Conservation (phyloP, 306 rosid species). For the Dryas alaskensis region DNA sequence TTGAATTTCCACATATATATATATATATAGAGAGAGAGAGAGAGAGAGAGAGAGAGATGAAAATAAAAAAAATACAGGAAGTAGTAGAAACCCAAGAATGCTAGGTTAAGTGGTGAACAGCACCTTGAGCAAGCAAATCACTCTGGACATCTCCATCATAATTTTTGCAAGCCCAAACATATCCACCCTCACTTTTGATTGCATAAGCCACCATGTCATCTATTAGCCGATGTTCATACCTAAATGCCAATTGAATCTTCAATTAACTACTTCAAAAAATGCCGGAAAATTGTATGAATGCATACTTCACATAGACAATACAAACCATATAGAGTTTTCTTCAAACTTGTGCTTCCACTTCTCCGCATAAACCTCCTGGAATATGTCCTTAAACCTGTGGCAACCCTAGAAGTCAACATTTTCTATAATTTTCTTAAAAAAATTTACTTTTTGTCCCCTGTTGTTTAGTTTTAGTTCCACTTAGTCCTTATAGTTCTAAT, state of each 20-base stretch:
- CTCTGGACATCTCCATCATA: conserved; percentile 98
- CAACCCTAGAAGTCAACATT: conserved; percentile 22
- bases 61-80: neutral
- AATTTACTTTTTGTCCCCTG: neutral
- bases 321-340: conserved; percentile 84
- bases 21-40: neutral
- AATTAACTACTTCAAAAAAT: conserved; percentile 23
- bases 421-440: conserved; percentile 4
- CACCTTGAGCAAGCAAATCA: conserved; percentile 99
- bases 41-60: neutral
- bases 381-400: conserved; percentile 92
- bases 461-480: neutral
- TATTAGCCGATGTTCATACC: conserved; percentile 98
- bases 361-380: conserved; percentile 82
- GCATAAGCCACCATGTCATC: conserved; percentile 99
- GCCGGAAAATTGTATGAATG: conserved; percentile 9
- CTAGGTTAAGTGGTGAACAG: neutral
- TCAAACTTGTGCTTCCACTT: conserved; percentile 87
- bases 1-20: conserved; percentile 7
- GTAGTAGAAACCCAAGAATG: neutral
- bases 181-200: conserved; percentile 94
- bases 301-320: conserved; percentile 18
- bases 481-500: neutral
- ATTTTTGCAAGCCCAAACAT: conserved; percentile 99
- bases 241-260: conserved; percentile 37